Percentiles rank a stretch among this genome's conserved stretches.
These are phyloP conservation scores for Polyporus arcularius DNA, from an alignment of 768 basidiomycete species.

Conservation along the genomic window DNA sequence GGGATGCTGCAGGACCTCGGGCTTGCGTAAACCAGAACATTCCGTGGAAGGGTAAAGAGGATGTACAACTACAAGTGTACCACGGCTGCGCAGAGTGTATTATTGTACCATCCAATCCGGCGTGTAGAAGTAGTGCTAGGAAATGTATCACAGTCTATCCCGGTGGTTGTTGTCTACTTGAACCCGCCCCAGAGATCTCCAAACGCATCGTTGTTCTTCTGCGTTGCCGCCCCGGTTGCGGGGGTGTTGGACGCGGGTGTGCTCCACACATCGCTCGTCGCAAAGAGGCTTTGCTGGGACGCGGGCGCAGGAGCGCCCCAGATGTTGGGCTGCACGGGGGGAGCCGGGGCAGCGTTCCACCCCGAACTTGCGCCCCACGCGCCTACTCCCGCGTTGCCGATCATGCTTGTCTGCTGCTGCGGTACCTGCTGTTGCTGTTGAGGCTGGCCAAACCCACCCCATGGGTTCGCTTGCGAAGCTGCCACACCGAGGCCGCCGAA, in stretches of 20 bases:
- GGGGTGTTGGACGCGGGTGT: conserved; percentile 28
- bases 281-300: conserved; percentile 24
- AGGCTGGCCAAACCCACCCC: not conserved
- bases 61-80: conserved; percentile 11
- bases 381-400: conserved; percentile 53
- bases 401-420: conserved; percentile 47
- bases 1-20: conserved; percentile 17
- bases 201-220: conserved; percentile 78
- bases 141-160: not conserved
- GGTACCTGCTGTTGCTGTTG: conserved; percentile 28
- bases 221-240: conserved; percentile 31
- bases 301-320: conserved; percentile 18
- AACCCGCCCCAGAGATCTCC: conserved; percentile 85
- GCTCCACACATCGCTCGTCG: conserved; percentile 65
- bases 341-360: conserved; percentile 47
- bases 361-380: conserved; percentile 71
- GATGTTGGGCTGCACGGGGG: conserved; percentile 35
- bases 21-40: conserved; percentile 5
- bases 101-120: not conserved
- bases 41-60: not conserved
- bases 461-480: not conserved
- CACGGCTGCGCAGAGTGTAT: conserved; percentile 10
- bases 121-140: not conserved
- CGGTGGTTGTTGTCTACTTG: conserved; percentile 47
- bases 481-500: conserved; percentile 11